Base-by-base conservation (phyloP, 768 basidiomycete genomes). In the Lactarius akahatsu region DNA sequence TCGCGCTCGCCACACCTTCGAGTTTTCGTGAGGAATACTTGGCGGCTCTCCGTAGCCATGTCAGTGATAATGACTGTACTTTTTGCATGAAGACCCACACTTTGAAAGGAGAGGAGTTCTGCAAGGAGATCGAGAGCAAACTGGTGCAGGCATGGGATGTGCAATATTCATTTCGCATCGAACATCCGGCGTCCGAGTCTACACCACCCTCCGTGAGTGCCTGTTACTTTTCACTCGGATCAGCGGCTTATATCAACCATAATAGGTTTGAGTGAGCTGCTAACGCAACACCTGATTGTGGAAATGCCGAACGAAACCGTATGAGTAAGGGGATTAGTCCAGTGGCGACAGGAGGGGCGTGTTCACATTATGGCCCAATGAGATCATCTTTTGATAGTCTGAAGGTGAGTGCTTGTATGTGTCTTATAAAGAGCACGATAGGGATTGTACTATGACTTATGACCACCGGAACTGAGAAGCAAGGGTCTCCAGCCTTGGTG, bases 31-130 rank as follows among this genome's bases (percentile, higher is more conserved):
- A 41, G n/a, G 16, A 26, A n/a, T 64, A 64, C 32, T 15, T 52
- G 36, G 8, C 10, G 16, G 36, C 57, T 4, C 38, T 64, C 26
- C 57, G 30, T n/a, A n/a, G 2, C 8, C 64, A 64, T 9, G 3
- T 64, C 26, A 43, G 10, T 2, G 9, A 43, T 20, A 26, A 2
- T 0, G 58, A 55, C 47, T 65, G 64, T 23, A 3, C 58, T 32
- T 34, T 34, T 30, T 60, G 64, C 28, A 34, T 34, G 52, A 55
- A 26, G 52, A 47, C 57, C n/a, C 64, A 65, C 52, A 2, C 10
- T 4, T 6, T 60, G 16, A 36, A 55, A n/a, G 64, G 59, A 43
- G 64, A 65, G 10, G 23, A 11, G 26, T 65, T 43, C 32, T 34
- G 38, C 20, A 6, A 0, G 5, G 18, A 59, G 23, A 6, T 65